Evolutionary conservation across 306 rosid species (phyloP).

Genomic region (Lathyrus oleraceus): DNA sequence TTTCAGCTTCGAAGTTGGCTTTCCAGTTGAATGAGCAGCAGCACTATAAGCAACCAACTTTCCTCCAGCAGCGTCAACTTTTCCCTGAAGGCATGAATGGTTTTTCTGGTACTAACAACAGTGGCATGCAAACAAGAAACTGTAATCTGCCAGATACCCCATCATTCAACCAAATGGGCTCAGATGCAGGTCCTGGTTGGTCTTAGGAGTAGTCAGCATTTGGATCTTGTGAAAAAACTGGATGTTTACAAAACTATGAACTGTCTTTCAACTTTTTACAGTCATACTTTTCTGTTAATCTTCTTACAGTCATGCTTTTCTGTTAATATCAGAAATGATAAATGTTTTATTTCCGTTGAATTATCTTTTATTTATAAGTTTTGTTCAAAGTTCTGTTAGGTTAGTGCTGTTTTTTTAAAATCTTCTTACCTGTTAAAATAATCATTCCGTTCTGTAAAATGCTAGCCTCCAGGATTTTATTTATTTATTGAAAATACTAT

Average conservation of each 20-base stretch:
- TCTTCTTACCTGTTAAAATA: background rate
- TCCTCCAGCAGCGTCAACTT: slow-evolving; percentile 47
- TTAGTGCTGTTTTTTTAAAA: background rate
- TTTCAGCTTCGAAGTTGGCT: slow-evolving; percentile 35
- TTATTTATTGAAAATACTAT: too few relatives aligned
- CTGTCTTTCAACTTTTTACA: background rate
- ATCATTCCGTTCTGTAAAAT: background rate
- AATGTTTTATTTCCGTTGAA: background rate
- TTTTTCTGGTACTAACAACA: slow-evolving; percentile 31
- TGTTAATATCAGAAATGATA: background rate
- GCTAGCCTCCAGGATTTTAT: background rate
- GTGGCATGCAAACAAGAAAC: slow-evolving; percentile 36
- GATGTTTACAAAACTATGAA: slow-evolving; percentile 14
- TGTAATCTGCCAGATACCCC: slow-evolving; percentile 38
- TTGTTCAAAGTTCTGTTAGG: background rate
- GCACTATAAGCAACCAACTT: slow-evolving; percentile 32
- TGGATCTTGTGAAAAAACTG: slow-evolving; percentile 18
- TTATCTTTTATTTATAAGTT: background rate
- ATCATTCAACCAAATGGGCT: slow-evolving; percentile 43
- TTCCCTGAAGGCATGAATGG: slow-evolving; percentile 36
- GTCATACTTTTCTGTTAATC: background rate
- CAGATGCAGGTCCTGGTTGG: slow-evolving; percentile 42
- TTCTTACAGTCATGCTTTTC: background rate
- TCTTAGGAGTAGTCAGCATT: slow-evolving; percentile 34
- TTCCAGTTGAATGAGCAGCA: slow-evolving; percentile 51